Evolutionary conservation across 108 stramenopile species (phyloP), one percentile per base, ranked within the genome.

Genomic region (Nannochloropsis gaditana): DNA sequence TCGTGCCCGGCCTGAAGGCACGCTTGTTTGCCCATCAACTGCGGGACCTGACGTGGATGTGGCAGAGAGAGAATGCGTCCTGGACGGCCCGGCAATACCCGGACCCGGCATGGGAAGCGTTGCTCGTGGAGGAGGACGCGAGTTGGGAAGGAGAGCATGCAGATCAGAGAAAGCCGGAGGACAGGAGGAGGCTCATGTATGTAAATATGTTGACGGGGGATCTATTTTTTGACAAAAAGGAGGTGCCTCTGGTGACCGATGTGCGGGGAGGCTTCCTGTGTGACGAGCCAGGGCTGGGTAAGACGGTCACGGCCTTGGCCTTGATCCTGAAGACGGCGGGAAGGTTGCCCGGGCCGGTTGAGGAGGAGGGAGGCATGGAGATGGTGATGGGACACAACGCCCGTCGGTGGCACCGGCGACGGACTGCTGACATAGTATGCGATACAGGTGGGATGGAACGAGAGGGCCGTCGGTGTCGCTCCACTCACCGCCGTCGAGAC

Each of bases 261-360:
- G 86, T 95, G 9, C 44, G 94, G 10, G 95, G 95, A 8, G 95
- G 95, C 0, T 89, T 95, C 44, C 87, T 95, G 43, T 94, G 92
- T 42, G 95, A 95, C 87, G 94, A 94, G 45, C 95, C 95, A 9
- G 95, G 95, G 6, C 86, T 95, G 43, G 94, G 94, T 15, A 95
- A 95, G 87, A 95, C 95, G 9, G 93, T 94, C 79, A 94, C 94
- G 19, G 92, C 92, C 79, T 84, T 95, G 21, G 92, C 94, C 5
- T 89, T 94, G 43, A 42, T 92, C 42, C 82, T 91, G 21, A 85
- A 87, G 45, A 91, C 87, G 9, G 50, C 47, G 45, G 84, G 84
- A 19, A 31, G 83, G 19, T n/a, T 87, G 83, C 83, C 87, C 42
- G 87, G 87, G 44, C 83, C 59, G 5, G 15, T 73, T 15, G 59